phyloP scores from a whole-genome alignment of 2,329 filamentous ascomycete species.

The Pseudogymnoascus sp. region DNA sequence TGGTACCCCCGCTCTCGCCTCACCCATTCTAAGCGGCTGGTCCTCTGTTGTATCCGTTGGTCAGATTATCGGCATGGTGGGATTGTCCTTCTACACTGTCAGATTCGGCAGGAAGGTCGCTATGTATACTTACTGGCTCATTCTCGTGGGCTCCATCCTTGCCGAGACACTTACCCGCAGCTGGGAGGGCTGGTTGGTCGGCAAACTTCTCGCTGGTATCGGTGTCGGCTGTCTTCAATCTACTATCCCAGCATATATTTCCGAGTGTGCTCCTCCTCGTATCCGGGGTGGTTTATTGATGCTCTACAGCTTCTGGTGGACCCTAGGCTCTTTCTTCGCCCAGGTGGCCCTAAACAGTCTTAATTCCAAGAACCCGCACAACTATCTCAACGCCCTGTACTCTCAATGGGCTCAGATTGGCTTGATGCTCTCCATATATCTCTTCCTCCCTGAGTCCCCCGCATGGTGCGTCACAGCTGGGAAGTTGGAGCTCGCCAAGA shows the following conservation, averaged over 20 bases:
- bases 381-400: conserved; percentile 34
- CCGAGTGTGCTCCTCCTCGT: conserved; percentile 17
- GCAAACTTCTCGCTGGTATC: conserved; percentile 17
- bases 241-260: conserved; percentile 18
- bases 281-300: conserved; percentile 16
- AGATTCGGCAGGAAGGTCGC: conserved; percentile 27
- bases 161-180: conserved; percentile 14
- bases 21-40: conserved; percentile 11
- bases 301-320: conserved; percentile 30
- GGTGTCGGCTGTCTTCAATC: conserved; percentile 19
- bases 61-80: conserved; percentile 20
- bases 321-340: conserved; percentile 35
- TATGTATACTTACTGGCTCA: conserved; percentile 27
- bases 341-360: conserved; percentile 33
- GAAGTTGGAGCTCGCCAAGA: conserved; percentile 17
- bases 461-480: conserved; percentile 27
- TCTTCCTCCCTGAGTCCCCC: conserved; percentile 33
- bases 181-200: conserved; percentile 18
- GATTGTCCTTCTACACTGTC: conserved; percentile 22
- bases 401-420: conserved; percentile 39
- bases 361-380: conserved; percentile 23
- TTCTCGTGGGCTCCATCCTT: conserved; percentile 22
- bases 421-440: conserved; percentile 31
- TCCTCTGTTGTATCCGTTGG: conserved; percentile 17
- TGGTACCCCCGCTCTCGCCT: conserved; percentile 19